These are phyloP conservation scores for Nectriaceae sp. DNA, from an alignment of 2,329 filamentous ascomycete genomes.

Conservation along the genomic window DNA sequence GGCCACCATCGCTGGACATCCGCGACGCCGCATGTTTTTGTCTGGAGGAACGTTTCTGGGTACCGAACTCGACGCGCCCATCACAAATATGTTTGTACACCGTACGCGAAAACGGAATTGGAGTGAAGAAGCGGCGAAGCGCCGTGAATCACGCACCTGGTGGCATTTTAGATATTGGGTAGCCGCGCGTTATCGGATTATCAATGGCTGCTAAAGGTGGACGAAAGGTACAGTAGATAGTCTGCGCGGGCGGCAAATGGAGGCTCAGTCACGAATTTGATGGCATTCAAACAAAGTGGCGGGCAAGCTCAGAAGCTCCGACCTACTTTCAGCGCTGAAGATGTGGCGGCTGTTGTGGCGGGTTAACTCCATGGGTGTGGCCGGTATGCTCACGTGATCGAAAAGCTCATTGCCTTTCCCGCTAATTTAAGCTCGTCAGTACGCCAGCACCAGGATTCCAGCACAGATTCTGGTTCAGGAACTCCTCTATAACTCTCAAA, in stretches of 20 bases:
- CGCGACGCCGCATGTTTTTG: constrained; percentile 5
- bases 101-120: constrained; percentile 2
- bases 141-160: constrained; percentile 22
- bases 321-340: not conserved
- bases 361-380: too few species aligned
- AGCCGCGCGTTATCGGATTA: not conserved
- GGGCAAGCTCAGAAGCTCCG: not conserved
- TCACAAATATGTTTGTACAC: constrained; percentile 3
- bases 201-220: not conserved
- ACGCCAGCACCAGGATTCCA: too few species aligned
- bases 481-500: too few species aligned
- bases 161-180: constrained; percentile 21
- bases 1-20: not conserved
- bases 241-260: not conserved
- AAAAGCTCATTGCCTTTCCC: too few species aligned
- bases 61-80: constrained; percentile 11
- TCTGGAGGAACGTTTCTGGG: not conserved
- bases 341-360: too few species aligned
- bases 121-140: not conserved
- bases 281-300: not conserved
- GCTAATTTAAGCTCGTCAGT: too few species aligned
- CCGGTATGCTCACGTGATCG: too few species aligned
- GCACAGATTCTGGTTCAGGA: too few species aligned
- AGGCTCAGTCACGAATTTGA: not conserved
- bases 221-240: not conserved